These are phyloP conservation scores for Cercospora brassicicola DNA, from an alignment of 2,329 filamentous ascomycete species.

Conservation along the genomic window DNA sequence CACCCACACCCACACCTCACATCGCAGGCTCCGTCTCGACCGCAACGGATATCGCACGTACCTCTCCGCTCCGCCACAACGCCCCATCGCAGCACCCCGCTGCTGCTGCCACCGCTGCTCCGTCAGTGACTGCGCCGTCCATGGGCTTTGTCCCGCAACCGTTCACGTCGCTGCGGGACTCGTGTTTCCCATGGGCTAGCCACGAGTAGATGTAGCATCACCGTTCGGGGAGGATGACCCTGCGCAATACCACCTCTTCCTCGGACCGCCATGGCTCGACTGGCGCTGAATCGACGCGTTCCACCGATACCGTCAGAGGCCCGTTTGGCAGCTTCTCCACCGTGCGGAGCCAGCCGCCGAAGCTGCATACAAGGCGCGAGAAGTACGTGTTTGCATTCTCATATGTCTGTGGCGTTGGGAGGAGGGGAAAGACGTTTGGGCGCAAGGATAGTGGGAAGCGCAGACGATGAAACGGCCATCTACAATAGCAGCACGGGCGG, in stretches of 20 bases:
- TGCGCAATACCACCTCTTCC: slow-evolving; percentile 36
- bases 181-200: slow-evolving; percentile 20
- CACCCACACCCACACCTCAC: not conserved
- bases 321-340: slow-evolving; percentile 33
- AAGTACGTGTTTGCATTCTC: slow-evolving; percentile 44
- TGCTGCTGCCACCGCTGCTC: not conserved
- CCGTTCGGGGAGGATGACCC: slow-evolving; percentile 25
- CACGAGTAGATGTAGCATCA: slow-evolving; percentile 11
- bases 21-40: not conserved
- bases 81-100: not conserved
- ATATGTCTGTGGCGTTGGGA: not conserved
- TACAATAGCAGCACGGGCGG: not conserved
- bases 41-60: not conserved
- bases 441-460: not conserved
- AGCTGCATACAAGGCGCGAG: slow-evolving; percentile 47
- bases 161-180: slow-evolving; percentile 12
- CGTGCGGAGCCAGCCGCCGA: slow-evolving; percentile 28
- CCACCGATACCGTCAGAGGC: slow-evolving; percentile 65
- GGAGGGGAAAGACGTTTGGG: not conserved
- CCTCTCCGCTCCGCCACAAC: not conserved
- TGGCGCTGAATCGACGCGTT: slow-evolving; percentile 66
- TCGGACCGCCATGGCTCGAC: slow-evolving; percentile 65
- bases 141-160: not conserved
- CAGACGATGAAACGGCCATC: not conserved
- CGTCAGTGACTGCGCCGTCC: not conserved